Percentiles rank a stretch among this genome's conserved stretches.
phyloP scores from a whole-genome alignment of 768 basidiomycete species.

The Scleroderma citrinum region DNA sequence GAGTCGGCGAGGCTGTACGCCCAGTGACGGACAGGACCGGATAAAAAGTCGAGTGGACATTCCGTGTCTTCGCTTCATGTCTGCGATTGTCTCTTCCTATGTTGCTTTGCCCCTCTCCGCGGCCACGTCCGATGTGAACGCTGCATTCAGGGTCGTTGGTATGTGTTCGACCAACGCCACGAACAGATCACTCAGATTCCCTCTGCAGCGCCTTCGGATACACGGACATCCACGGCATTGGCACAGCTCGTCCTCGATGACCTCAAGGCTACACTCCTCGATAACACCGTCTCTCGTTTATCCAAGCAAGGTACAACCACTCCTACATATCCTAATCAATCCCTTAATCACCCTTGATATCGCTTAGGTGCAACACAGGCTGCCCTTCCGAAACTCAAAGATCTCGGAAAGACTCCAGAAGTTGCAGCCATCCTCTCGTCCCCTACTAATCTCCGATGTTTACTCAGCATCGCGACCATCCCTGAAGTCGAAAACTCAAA shows the following conservation, averaged over 20 bases:
- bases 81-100: background rate
- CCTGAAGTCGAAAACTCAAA: slow-evolving; percentile 47
- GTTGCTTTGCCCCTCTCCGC: slow-evolving; percentile 2
- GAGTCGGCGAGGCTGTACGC: background rate
- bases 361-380: slow-evolving; percentile 47
- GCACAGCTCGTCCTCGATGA: slow-evolving; percentile 57
- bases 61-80: background rate
- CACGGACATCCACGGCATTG: slow-evolving; percentile 44
- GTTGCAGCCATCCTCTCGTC: slow-evolving; percentile 60
- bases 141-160: slow-evolving; percentile 22
- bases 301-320: slow-evolving; percentile 47
- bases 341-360: slow-evolving; percentile 1
- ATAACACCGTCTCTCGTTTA: slow-evolving; percentile 43
- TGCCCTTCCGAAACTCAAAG: slow-evolving; percentile 69
- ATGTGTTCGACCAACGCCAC: slow-evolving; percentile 20
- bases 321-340: slow-evolving; percentile 1
- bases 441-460: slow-evolving; percentile 47
- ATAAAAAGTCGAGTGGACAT: background rate
- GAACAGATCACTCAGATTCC: background rate
- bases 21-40: background rate
- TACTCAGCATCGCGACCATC: slow-evolving; percentile 43
- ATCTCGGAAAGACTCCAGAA: slow-evolving; percentile 62
- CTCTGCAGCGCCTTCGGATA: slow-evolving; percentile 35
- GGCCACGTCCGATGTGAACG: background rate
- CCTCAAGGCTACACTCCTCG: slow-evolving; percentile 34